Conservation (phyloP, 2,329 filamentous ascomycete genomes). For the Xylariaceae sp. region DNA sequence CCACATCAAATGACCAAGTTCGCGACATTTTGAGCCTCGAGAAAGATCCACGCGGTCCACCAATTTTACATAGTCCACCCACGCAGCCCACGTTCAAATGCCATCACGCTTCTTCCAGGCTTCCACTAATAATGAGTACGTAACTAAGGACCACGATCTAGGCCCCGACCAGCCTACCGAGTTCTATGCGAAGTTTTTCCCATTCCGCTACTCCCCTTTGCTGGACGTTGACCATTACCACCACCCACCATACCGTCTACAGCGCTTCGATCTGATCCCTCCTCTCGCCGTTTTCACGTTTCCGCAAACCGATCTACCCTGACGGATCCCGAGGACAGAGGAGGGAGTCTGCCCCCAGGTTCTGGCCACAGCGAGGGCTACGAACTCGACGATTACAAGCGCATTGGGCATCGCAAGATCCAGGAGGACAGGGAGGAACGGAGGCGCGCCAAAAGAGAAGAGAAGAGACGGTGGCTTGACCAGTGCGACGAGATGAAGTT, state of each 20-base stretch:
- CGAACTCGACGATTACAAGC: conserved; percentile 35
- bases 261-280: conserved; percentile 20
- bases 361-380: conserved; percentile 10
- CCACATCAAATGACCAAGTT: too few species aligned
- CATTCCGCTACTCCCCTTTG: too few species aligned
- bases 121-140: too few species aligned
- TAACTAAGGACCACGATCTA: too few species aligned
- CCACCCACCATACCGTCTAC: conserved; percentile 22
- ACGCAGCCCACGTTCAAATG: too few species aligned
- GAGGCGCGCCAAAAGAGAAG: conserved; percentile 42
- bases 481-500: conserved; percentile 95
- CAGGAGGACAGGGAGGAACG: conserved; percentile 29
- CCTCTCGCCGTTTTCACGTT: conserved; percentile 23
- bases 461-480: conserved; percentile 68
- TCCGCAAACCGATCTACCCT: conserved; percentile 16
- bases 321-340: conserved; percentile 20
- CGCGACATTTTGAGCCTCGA: too few species aligned
- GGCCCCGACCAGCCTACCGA: too few species aligned
- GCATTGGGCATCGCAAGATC: conserved; percentile 26
- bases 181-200: too few species aligned
- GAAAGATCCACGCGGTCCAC: too few species aligned
- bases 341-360: conserved; percentile 18
- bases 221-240: too few species aligned
- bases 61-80: too few species aligned
- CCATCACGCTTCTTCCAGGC: too few species aligned